Base-by-base conservation (phyloP, 768 basidiomycete genomes). In the Russula emetica region DNA sequence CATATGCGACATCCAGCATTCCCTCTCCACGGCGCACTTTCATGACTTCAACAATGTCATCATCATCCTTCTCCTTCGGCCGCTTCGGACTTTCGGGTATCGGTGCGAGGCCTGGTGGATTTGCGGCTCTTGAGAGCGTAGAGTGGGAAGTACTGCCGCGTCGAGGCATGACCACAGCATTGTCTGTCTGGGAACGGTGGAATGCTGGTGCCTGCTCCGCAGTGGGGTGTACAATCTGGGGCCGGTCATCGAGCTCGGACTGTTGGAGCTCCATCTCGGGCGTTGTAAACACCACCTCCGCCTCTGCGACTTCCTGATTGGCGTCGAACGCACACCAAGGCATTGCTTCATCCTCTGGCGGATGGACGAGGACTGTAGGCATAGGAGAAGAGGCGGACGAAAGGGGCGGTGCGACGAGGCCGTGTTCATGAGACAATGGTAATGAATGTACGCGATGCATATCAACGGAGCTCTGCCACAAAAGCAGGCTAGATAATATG, bases 261-360 rank as follows among this genome's bases (percentile, higher is more conserved):
- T 72, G 70, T 51, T 73, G 67, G 3, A 68, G 70, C 30, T 72
- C 75, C 54, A 75, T 68, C 64, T 75, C 74, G 2, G 73, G 74
- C 32, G 57, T 58, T 38, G 70, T 72, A 30, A 67, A 70, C 49
- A 66, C 67, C 30, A 53, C 54, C n/a, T 56, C 56, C 32, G 67
- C 51, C 5, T 61, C 63, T 26, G 70, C 13, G 4, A 20, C 34
- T 13, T 53, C 74, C 34, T 71, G 59, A 10, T 61, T 56, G 5
- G 74, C 75, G 51, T 77, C 72, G 56, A 75, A 77, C 38, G 71
- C 74, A 51, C 71, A 73, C 61, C 69, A 76, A 2, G 76, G 76
- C 18, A 73, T 74, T 20, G 71, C 72, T 59, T 77, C 76, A 51
- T 76, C 76, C 62, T 77, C 76, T 18, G 76, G 76, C 9, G 76